phyloP scores from a whole-genome alignment of 106 monocot species.

The Apostasia ramifera region DNA sequence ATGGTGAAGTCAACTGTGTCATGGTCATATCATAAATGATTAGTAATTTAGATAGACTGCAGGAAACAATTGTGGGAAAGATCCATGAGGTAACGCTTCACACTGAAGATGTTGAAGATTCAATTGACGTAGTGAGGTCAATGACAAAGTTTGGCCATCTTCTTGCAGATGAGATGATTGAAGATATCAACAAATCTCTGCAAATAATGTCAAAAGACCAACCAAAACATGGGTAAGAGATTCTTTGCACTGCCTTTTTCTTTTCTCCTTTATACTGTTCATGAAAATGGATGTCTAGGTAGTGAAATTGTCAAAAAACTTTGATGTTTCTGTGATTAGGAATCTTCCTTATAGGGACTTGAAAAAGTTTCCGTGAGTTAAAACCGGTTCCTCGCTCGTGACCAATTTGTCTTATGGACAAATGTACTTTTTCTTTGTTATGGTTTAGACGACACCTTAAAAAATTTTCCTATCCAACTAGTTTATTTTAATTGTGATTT shows the following conservation, averaged over 20 bases:
- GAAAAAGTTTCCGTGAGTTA: too few relatives aligned
- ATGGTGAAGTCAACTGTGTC: too few relatives aligned
- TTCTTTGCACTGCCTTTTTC: not conserved
- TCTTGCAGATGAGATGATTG: conserved; percentile 79
- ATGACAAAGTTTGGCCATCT: conserved; percentile 76
- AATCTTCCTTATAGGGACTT: too few relatives aligned
- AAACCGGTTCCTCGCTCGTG: too few relatives aligned
- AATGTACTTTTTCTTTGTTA: too few relatives aligned
- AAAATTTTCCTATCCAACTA: not conserved
- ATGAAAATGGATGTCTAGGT: not conserved
- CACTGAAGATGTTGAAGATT: conserved; percentile 90
- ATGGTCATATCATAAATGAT: not conserved
- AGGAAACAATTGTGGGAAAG: conserved; percentile 64
- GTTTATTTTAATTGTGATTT: not conserved
- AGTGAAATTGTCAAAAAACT: not conserved
- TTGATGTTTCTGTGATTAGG: not conserved
- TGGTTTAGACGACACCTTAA: not conserved
- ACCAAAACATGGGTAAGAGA: conserved; percentile 65
- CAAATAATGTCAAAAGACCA: conserved; percentile 49
- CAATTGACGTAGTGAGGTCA: conserved; percentile 60
- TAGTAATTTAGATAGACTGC: conserved; percentile 1
- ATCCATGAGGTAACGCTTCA: conserved; percentile 59
- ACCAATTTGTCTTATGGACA: too few relatives aligned
- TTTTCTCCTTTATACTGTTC: not conserved
- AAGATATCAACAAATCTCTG: conserved; percentile 77